Conservation (phyloP, 2,329 filamentous ascomycete genomes). For the Ophiostoma populinum region DNA sequence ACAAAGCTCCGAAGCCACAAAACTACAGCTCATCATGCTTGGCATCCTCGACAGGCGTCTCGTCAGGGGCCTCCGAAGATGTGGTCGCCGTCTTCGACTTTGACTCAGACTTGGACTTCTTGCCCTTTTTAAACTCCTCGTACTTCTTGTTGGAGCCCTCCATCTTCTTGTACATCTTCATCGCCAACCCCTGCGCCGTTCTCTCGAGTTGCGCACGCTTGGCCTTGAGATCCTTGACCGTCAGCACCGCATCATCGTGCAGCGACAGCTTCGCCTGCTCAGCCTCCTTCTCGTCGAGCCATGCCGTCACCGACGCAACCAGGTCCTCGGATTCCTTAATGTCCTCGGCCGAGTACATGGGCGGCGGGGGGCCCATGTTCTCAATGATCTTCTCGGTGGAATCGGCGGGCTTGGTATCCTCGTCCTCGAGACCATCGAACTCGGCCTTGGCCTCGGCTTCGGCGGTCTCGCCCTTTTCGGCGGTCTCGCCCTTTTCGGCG, state of each 20-base stretch:
- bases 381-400: constrained; percentile 15
- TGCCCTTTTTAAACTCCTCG: constrained; percentile 11
- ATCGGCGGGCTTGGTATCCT: constrained; percentile 24
- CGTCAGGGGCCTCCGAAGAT: neutral
- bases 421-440: constrained; percentile 67
- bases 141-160: constrained; percentile 12
- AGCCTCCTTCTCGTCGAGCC: constrained; percentile 56
- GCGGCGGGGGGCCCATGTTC: constrained; percentile 13
- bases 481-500: constrained; percentile 20
- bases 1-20: neutral
- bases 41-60: constrained; percentile 8
- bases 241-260: constrained; percentile 59
- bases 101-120: constrained; percentile 21
- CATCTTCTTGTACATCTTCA: constrained; percentile 39
- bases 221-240: constrained; percentile 51
- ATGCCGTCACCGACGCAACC: constrained; percentile 45
- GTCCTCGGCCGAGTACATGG: constrained; percentile 18
- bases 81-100: constrained; percentile 19
- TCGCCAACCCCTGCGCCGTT: constrained; percentile 49
- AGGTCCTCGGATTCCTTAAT: constrained; percentile 39
- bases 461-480: constrained; percentile 17
- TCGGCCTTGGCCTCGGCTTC: constrained; percentile 28
- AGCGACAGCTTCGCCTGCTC: constrained; percentile 53
- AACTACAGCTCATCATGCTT: constrained; percentile 19
- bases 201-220: constrained; percentile 57